phyloP scores from a whole-genome alignment of 2,329 filamentous ascomycete genomes.

The Paracoccidioides lutzii region DNA sequence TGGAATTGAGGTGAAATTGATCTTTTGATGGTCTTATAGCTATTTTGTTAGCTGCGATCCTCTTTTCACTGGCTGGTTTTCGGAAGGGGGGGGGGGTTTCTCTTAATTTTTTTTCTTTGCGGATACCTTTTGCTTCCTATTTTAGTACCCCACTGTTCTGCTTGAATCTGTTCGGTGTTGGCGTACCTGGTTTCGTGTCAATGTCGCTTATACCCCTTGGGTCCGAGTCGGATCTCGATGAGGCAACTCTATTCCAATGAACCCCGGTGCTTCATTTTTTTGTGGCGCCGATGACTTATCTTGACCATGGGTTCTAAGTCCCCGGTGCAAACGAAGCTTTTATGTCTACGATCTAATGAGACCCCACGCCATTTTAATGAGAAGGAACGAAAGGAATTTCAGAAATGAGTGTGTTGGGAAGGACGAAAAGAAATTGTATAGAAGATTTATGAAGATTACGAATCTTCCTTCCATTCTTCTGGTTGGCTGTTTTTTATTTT shows the following conservation, averaged over 20 bases:
- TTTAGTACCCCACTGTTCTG: not conserved
- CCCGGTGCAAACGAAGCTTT: not conserved
- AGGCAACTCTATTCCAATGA: not conserved
- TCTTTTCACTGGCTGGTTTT: not conserved
- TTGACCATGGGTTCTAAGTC: not conserved
- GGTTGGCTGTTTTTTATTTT: constrained; percentile 7
- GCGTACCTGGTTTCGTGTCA: constrained; percentile 6
- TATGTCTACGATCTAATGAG: no score
- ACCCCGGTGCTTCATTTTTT: not conserved
- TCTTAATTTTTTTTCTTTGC: not conserved
- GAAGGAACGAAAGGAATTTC: not conserved
- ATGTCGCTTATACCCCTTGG: constrained; percentile 2
- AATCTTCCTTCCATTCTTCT: constrained; percentile 1
- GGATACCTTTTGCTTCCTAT: not conserved
- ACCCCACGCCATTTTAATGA: no score
- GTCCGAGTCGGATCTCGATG: not conserved
- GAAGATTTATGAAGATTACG: not conserved
- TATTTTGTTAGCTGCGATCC: not conserved
- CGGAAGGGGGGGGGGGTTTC: not conserved
- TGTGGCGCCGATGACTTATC: not conserved
- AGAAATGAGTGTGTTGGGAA: not conserved
- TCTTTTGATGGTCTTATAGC: constrained; percentile 4
- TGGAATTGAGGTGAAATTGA: constrained; percentile 8
- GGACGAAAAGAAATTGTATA: not conserved
- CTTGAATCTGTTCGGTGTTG: constrained; percentile 5